These are phyloP conservation scores for Amauroascus verrucosus DNA, from an alignment of 2,329 filamentous ascomycete species.

Conservation along the genomic window DNA sequence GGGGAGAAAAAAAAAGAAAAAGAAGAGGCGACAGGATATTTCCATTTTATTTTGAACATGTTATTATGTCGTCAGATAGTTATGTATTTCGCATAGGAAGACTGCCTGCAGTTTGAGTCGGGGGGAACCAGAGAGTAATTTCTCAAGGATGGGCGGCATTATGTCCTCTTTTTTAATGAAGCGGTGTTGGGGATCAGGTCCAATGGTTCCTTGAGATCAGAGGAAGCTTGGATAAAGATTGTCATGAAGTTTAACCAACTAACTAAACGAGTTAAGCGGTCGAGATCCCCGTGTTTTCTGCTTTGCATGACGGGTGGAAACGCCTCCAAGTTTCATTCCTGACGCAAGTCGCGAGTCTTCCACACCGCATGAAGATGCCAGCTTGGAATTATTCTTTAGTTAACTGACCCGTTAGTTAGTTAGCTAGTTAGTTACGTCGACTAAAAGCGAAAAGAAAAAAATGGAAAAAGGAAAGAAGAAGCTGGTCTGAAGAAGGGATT, in stretches of 20 bases:
- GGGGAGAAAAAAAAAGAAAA: not conserved
- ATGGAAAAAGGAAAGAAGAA: no score
- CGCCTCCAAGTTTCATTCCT: slow-evolving; percentile 9
- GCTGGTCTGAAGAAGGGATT: not conserved
- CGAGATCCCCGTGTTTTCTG: not conserved
- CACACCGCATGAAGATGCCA: slow-evolving; percentile 1
- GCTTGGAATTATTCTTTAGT: not conserved
- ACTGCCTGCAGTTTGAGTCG: not conserved
- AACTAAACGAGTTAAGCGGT: not conserved
- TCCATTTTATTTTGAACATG: no score
- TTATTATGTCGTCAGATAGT: not conserved
- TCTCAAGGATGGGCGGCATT: not conserved
- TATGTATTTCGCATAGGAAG: not conserved
- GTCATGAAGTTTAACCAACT: not conserved
- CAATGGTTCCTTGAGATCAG: not conserved
- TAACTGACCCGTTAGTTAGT: not conserved
- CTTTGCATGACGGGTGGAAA: not conserved
- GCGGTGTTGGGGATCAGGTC: not conserved
- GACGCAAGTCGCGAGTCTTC: slow-evolving; percentile 2
- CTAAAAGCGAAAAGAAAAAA: no score
- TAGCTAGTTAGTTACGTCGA: no score
- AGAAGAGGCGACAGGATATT: not conserved
- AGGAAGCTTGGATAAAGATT: not conserved
- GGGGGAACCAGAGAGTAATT: not conserved
- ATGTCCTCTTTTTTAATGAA: not conserved